Evolutionary conservation across 352 stramenopile genomes (phyloP).

Genomic region (Thraustochytrium sp.): DNA sequence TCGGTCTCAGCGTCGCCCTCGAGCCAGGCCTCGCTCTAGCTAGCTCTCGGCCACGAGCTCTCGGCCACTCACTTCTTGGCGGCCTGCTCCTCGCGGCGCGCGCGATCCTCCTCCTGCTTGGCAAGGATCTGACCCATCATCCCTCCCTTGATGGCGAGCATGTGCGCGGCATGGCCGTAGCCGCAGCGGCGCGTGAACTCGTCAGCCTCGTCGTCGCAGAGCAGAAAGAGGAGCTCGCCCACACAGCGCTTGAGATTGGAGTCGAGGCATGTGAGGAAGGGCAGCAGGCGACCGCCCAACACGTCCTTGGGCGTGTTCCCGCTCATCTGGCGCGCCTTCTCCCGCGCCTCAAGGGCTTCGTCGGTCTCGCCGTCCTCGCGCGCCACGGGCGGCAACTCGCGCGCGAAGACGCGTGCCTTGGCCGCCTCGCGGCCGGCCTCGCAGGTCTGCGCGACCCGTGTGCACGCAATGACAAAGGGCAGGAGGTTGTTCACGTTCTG

Average conservation of each 20-base stretch:
- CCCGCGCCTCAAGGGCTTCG: background rate
- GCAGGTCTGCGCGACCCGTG: background rate
- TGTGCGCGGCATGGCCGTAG: conserved; percentile 23
- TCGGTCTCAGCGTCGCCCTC: too few relatives aligned
- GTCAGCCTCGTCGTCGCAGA: background rate
- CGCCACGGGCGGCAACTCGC: background rate
- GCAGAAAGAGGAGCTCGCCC: conserved; percentile 7
- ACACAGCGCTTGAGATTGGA: conserved; percentile 12
- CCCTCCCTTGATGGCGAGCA: conserved; percentile 31
- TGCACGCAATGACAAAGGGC: conserved; percentile 11
- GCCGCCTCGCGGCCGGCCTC: background rate
- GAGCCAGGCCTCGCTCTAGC: too few relatives aligned
- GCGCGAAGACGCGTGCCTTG: background rate
- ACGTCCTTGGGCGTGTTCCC: conserved; percentile 24
- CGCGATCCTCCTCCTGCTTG: background rate
- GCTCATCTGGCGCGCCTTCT: background rate
- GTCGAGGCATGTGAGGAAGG: conserved; percentile 14
- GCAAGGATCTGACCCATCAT: background rate
- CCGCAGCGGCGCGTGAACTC: conserved; percentile 12
- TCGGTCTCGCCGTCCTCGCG: background rate
- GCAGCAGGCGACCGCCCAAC: background rate
- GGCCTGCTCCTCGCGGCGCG: background rate
- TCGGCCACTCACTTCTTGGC: background rate
- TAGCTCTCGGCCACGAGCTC: background rate
- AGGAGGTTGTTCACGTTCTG: background rate